Conservation (phyloP, 176 grass and related monocot genomes). For the Musa beccarii region DNA sequence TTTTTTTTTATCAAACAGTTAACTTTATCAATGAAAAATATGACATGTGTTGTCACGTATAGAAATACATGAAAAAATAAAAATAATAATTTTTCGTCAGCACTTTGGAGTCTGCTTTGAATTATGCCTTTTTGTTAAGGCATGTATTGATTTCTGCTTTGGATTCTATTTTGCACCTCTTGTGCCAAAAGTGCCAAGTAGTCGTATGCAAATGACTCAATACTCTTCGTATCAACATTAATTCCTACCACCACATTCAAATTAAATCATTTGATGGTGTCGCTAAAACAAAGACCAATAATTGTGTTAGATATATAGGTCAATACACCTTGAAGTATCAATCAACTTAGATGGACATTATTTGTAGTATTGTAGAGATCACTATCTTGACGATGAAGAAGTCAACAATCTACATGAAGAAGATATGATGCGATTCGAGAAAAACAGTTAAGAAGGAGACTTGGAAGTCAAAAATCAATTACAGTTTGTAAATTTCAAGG, state of each 20-base stretch:
- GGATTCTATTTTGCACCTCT: constrained; percentile 65
- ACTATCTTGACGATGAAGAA: constrained; percentile 82
- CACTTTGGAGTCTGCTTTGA: too few relatives aligned
- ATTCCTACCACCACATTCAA: constrained; percentile 62
- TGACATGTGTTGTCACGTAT: too few relatives aligned
- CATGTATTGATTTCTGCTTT: background rate
- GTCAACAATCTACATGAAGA: constrained; percentile 62
- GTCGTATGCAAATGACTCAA: constrained; percentile 67
- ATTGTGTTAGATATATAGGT: constrained; percentile 62
- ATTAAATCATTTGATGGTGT: constrained; percentile 80
- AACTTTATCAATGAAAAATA: too few relatives aligned
- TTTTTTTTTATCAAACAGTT: too few relatives aligned
- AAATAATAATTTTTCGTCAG: too few relatives aligned
- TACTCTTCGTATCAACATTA: constrained; percentile 67
- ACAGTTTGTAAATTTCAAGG: constrained; percentile 83
- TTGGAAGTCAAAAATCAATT: constrained; percentile 84
- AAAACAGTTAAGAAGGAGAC: constrained; percentile 68
- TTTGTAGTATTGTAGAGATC: constrained; percentile 65
- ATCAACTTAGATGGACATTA: constrained; percentile 47
- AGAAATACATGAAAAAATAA: too few relatives aligned
- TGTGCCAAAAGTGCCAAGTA: constrained; percentile 71
- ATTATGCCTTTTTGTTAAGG: too few relatives aligned
- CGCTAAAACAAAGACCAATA: constrained; percentile 65
- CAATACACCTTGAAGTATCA: constrained; percentile 59
- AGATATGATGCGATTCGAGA: constrained; percentile 86